Base-by-base conservation (phyloP, 2,329 filamentous ascomycete genomes). In the Claviceps quebecensis region DNA sequence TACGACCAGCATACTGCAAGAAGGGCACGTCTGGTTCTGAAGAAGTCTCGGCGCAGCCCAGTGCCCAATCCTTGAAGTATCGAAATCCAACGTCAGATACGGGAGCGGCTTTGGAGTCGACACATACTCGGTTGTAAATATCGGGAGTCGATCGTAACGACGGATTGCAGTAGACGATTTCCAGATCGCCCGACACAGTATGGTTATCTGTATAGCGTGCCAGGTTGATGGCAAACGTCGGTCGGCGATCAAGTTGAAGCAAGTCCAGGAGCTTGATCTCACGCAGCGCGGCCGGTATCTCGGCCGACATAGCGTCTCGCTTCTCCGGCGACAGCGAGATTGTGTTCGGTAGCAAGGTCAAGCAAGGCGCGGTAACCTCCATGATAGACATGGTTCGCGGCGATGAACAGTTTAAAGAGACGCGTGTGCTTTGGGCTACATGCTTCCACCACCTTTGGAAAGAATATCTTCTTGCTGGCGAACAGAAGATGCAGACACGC, bases 221-320 rank as follows among this genome's bases (percentile, higher is more conserved):
- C 3, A 47, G 9, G n/a, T 23, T 43, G 46, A 68, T 64, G 51
- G 72, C 61, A 45, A 72, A 72, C 44, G 67, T 67, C 49, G 70
- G 68, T 50, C 70, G 64, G 34, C 67, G 67, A 53, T 72, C 70
- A 54, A 61, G 64, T 53, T 67, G 61, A 55, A 72, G 63, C 13
- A 72, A 63, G 56, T 70, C 67, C 53, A 67, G 57, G 49, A 70
- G 62, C 58, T 64, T 65, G 53, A 67, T 55, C 49, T 58, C 54
- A 36, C 56, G 56, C 45, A 63, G 56, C 6, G 16, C 14, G 14
- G 14, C 44, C 44, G 44, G 44, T 46, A 63, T 56, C 6, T 9
- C 8, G 14, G 14, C 44, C 44, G 44, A 39, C 13, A 47, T 26
- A 26, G 17, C 9, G 7, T 47, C 19, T 16, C 11, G 29, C 16